Conservation (phyloP, 495 filamentous ascomycete genomes). For the Filosporella fistucella region DNA sequence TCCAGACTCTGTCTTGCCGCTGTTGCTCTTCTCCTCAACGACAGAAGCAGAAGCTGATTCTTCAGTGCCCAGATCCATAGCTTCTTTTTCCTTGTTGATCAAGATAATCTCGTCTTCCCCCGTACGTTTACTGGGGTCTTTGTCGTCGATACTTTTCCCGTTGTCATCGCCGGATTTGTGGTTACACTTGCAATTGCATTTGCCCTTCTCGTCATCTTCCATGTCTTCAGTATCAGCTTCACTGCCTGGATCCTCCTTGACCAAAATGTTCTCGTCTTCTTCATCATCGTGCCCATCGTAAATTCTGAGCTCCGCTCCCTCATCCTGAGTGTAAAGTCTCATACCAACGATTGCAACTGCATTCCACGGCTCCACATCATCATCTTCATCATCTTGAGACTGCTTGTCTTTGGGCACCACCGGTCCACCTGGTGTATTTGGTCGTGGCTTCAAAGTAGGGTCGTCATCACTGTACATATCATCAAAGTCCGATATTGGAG, state of each 20-base stretch:
- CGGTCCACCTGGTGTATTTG: neutral
- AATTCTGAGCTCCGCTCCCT: slow-evolving; percentile 5
- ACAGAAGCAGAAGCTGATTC: too few species aligned
- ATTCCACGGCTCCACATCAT: slow-evolving; percentile 41
- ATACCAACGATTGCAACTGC: slow-evolving; percentile 25
- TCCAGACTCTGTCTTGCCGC: too few species aligned
- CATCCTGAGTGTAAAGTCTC: slow-evolving; percentile 31
- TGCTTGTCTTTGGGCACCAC: neutral
- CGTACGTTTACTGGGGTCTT: neutral
- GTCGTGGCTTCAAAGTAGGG: slow-evolving; percentile 10
- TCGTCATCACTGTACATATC: slow-evolving; percentile 23
- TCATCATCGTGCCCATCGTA: neutral
- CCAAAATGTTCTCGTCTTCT: neutral
- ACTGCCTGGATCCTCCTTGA: neutral
- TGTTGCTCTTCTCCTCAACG: too few species aligned
- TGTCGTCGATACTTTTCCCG: neutral
- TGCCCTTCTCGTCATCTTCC: neutral
- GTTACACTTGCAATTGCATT: neutral
- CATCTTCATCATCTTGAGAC: slow-evolving; percentile 30
- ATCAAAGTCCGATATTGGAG: slow-evolving; percentile 21
- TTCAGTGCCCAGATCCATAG: neutral
- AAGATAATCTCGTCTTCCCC: neutral
- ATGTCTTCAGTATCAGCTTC: neutral
- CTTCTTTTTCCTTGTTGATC: neutral
- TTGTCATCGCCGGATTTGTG: neutral